Conservation (phyloP, 306 rosid genomes). For the Alnus rubra region DNA sequence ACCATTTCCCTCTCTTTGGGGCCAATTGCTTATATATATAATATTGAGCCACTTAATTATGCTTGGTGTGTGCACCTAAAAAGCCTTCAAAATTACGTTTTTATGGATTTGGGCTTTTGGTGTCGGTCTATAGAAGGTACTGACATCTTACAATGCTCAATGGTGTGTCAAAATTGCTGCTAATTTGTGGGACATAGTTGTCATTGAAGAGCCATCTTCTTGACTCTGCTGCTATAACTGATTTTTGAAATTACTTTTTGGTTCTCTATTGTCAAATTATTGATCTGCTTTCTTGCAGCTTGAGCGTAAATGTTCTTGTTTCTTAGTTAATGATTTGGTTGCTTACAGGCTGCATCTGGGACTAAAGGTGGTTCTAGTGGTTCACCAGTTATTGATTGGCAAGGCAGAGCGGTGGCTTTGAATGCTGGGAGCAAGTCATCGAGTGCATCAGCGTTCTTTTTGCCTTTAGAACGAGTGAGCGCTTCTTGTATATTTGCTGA, state of each 20-base stretch:
- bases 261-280: background rate
- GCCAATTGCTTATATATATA: too few relatives aligned
- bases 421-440: slow-evolving; percentile 99
- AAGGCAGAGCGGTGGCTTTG: slow-evolving; percentile 91
- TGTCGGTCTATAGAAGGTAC: background rate
- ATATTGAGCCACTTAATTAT: background rate
- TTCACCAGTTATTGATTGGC: slow-evolving; percentile 95
- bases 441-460: slow-evolving; percentile 90
- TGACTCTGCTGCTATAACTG: background rate
- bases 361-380: slow-evolving; percentile 99
- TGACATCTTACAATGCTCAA: background rate
- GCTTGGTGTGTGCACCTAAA: background rate
- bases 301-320: slow-evolving; percentile 6
- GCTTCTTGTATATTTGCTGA: slow-evolving; percentile 30
- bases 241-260: background rate
- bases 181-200: background rate
- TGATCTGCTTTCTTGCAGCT: background rate
- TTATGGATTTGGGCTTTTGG: background rate
- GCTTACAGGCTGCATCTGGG: slow-evolving; percentile 92
- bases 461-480: slow-evolving; percentile 88
- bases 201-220: background rate
- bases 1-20: too few relatives aligned
- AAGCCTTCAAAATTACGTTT: background rate
- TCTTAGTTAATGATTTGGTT: slow-evolving; percentile 29
- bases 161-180: background rate